These are phyloP conservation scores for Antarctomyces pellizariae DNA, from an alignment of 495 filamentous ascomycete species.

Conservation along the genomic window DNA sequence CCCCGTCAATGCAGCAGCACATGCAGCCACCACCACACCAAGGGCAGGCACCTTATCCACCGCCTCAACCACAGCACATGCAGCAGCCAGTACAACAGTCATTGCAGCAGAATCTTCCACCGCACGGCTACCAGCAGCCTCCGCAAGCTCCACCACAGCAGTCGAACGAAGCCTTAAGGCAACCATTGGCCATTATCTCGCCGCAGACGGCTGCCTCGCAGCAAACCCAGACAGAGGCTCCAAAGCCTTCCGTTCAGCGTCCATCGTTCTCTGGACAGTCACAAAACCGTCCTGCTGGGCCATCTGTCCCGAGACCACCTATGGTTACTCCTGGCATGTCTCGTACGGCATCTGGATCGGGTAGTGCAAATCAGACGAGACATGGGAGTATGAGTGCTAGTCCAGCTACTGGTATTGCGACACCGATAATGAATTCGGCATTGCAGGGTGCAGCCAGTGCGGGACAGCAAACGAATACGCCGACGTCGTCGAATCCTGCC, in stretches of 20 bases:
- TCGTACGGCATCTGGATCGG: constrained; percentile 3
- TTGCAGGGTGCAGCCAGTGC: not conserved
- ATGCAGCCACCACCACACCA: not conserved
- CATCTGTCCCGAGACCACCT: constrained; percentile 10
- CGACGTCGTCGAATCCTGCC: no score
- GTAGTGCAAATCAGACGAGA: constrained; percentile 5
- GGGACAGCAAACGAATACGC: not conserved
- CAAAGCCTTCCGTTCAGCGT: constrained; percentile 6
- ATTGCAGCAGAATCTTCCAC: not conserved
- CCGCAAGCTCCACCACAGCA: constrained; percentile 7
- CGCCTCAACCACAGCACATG: not conserved
- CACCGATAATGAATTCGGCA: not conserved
- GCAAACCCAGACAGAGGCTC: constrained; percentile 2
- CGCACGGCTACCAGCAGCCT: constrained; percentile 1
- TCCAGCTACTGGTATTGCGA: not conserved
- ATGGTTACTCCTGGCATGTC: constrained; percentile 9
- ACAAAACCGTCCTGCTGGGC: constrained; percentile 5
- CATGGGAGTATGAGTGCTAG: not conserved
- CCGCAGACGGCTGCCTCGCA: constrained; percentile 4
- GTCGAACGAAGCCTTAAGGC: no score
- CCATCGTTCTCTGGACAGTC: constrained; percentile 9
- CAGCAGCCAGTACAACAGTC: not conserved
- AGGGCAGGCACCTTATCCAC: not conserved
- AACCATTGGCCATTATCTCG: no score
- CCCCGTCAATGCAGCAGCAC: not conserved